Evolutionary conservation across 2,329 filamentous ascomycete species (phyloP), one percentile per base, ranked within the genome.

Genomic region (Thelonectria olida): DNA sequence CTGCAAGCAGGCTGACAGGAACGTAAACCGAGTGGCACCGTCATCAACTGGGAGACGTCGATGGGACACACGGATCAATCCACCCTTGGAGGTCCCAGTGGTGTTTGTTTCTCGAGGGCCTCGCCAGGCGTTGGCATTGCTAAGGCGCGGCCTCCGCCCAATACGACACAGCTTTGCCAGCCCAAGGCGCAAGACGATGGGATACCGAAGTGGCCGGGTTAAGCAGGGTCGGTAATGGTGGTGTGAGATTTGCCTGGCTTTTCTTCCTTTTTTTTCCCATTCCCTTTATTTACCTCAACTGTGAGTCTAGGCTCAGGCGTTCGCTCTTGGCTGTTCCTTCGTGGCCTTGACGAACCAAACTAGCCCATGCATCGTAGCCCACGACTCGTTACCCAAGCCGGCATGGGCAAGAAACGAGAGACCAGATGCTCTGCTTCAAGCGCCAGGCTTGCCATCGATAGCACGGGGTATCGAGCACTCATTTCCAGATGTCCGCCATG

Each of bases 141-240:
- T n/a, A n/a, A 36, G 48, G 22, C 23, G 41, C 48, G 54, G 44
- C 50, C 42, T 44, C 50, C 42, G 44, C 56, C 56, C 36, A 59
- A 59, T 54, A 27, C 44, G 27, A 49, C 56, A 34, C 50, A 42
- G 25, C 25, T 22, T n/a, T n/a, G n/a, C n/a, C n/a, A n/a, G n/a
- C n/a, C n/a, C n/a, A n/a, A n/a, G n/a, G n/a, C n/a, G n/a, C n/a
- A n/a, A n/a, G n/a, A n/a, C n/a, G n/a, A n/a, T n/a, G n/a, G 19
- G n/a, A 34, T 23, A 54, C 25, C 22, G 22, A 31, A n/a, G n/a
- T n/a, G n/a, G n/a, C n/a, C n/a, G n/a, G n/a, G n/a, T n/a, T n/a
- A n/a, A n/a, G n/a, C n/a, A n/a, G n/a, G n/a, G n/a, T n/a, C n/a
- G n/a, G n/a, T n/a, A n/a, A n/a, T n/a, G 45, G 50, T 54, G 49